Base-by-base conservation (phyloP, 805 yeast genomes). In the Cyberlindnera bimundalis region DNA sequence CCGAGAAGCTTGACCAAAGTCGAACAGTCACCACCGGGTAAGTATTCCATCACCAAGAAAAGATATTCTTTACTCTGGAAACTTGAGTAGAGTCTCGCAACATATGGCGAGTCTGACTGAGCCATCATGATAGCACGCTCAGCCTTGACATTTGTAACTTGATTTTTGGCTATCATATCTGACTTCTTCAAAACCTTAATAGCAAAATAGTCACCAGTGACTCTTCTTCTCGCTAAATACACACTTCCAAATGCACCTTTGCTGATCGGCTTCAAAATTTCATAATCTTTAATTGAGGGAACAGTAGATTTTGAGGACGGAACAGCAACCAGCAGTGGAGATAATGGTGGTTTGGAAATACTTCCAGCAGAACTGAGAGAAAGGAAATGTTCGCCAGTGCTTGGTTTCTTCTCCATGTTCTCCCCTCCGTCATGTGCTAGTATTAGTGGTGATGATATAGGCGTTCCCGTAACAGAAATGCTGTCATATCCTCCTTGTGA, bases 81-180 rank as follows among this genome's bases (percentile, higher is more conserved):
- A 25, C 95, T 83, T 37, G 84, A 85, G 55, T 80, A 85, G 23
- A 93, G 68, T 56, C 83, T 89, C 1, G 96, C 98, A 45, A 93
- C 97, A 58, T 84, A 88, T 0, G 96, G 95, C 28, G 91, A 84
- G 47, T 89, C 91, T 3, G 95, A 78, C 58, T 93, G 98, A 2
- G 95, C 81, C 95, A 93, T 93, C 89, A 93, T 82, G n/a, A 91
- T 91, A 0, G 97, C 96, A 33, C 99, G 68, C 60, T 95, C 99
- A 1, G 96, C 85, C 54, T 84, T 85, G 24, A 95, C 96, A 59
- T 93, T 93, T 16, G 90, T 80, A 5, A 91, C 91, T 66, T 93
- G 99, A 68, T 95, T 95, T 65, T 91, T 93, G 2, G 96, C 91
- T 45, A 93, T 81, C 98, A 93, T 93, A 62, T 93, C 98, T 3